A percentile compares a stretch with the other conserved stretches of the same genome.
These are phyloP conservation scores for Hypoxylon rickii DNA, from an alignment of 495 filamentous ascomycete genomes.

Conservation along the genomic window DNA sequence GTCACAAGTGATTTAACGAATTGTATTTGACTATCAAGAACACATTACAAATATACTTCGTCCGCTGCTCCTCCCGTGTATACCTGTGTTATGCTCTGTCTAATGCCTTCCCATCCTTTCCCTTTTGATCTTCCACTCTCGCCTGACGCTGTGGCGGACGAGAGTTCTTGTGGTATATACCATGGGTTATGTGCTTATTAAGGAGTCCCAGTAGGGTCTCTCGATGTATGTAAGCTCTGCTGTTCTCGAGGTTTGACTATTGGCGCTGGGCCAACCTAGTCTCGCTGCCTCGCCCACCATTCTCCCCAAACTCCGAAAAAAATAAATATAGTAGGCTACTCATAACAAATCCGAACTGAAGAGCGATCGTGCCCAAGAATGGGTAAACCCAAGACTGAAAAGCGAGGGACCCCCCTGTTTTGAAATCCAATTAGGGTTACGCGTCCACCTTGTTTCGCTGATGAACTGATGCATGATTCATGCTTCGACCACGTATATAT, in stretches of 20 bases:
- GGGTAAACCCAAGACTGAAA: conserved; percentile 4
- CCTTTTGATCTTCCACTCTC: neutral
- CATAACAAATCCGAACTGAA: conserved; percentile 9
- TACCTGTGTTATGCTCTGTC: neutral
- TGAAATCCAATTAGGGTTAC: conserved; percentile 15
- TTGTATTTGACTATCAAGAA: conserved; percentile 12
- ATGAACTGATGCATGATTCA: no score
- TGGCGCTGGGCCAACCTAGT: neutral
- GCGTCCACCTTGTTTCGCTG: neutral
- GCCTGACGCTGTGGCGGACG: no score
- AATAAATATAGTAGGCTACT: conserved; percentile 8
- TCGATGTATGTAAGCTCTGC: conserved; percentile 4
- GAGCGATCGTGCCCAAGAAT: conserved; percentile 8
- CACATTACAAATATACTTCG: conserved; percentile 6
- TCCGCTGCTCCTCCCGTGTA: neutral
- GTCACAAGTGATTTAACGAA: neutral
- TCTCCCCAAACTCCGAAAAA: conserved; percentile 14
- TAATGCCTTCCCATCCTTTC: neutral
- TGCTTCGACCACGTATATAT: neutral
- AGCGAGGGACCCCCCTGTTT: neutral
- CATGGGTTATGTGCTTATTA: conserved; percentile 3
- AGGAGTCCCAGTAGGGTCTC: neutral
- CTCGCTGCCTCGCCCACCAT: conserved; percentile 1
- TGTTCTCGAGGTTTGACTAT: neutral
- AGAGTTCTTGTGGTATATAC: no score